Evolutionary conservation across 352 stramenopile genomes (phyloP).

Genomic region (Phytopythium montanum): DNA sequence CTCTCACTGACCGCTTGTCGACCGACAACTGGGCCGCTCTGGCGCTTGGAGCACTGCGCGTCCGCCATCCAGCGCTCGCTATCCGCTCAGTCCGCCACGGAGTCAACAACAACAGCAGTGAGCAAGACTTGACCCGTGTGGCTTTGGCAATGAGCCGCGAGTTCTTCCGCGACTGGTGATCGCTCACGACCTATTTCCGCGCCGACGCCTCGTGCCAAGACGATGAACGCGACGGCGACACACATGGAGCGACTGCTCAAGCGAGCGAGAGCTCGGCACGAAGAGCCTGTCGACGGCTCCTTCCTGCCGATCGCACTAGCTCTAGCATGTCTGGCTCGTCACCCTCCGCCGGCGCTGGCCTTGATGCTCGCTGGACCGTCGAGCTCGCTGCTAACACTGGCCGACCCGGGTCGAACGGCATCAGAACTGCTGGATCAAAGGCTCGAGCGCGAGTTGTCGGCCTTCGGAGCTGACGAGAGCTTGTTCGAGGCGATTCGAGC

Average conservation of each 20-base stretch:
- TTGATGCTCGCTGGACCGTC: constrained; percentile 29
- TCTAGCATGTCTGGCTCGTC: constrained; percentile 37
- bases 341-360: constrained; percentile 38
- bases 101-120: background rate
- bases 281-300: constrained; percentile 31
- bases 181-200: background rate
- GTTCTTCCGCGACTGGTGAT: constrained; percentile 8
- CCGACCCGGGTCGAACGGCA: background rate
- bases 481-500: constrained; percentile 31
- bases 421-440: constrained; percentile 16
- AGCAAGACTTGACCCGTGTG: background rate
- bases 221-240: constrained; percentile 36
- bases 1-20: constrained; percentile 25
- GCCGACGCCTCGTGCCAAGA: background rate
- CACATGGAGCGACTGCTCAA: constrained; percentile 54
- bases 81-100: constrained; percentile 28
- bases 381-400: constrained; percentile 37
- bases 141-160: background rate
- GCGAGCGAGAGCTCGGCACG: constrained; percentile 40
- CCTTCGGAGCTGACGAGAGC: background rate
- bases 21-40: constrained; percentile 20
- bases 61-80: constrained; percentile 34
- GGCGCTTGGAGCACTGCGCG: constrained; percentile 21
- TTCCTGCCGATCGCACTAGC: constrained; percentile 54
- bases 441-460: background rate